Conservation (phyloP, 202 grass and related monocot genomes). For the Cymbopogon flexuosus region DNA sequence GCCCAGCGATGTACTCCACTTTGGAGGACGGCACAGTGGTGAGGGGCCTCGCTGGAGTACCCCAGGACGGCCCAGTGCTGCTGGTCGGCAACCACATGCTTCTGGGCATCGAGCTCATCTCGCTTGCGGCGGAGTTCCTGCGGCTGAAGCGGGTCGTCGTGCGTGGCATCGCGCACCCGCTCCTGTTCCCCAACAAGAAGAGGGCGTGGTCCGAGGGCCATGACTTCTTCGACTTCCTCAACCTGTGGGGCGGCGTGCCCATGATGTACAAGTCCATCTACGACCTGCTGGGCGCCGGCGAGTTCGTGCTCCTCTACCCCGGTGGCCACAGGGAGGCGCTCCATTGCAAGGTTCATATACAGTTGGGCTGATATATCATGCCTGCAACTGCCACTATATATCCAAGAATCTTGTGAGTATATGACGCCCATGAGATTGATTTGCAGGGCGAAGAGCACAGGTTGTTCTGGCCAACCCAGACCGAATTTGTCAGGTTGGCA, state of each 20-base stretch:
- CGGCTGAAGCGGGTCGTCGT: constrained; percentile 39
- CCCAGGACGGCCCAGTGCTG: constrained; percentile 50
- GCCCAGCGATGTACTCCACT: constrained; percentile 64
- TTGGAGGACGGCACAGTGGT: constrained; percentile 45
- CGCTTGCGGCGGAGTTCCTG: constrained; percentile 47
- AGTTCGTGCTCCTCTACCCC: constrained; percentile 66
- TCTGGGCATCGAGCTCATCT: constrained; percentile 59
- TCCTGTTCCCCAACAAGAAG: constrained; percentile 43
- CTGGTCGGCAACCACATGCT: constrained; percentile 79
- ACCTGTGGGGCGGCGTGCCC: constrained; percentile 56
- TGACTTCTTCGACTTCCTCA: constrained; percentile 61
- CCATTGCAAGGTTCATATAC: constrained; percentile 52
- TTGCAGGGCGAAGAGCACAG: constrained; percentile 57
- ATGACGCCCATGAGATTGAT: background rate
- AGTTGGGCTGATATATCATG: background rate
- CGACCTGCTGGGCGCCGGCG: constrained; percentile 41
- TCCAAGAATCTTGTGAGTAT: background rate
- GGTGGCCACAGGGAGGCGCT: constrained; percentile 58
- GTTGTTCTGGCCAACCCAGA: constrained; percentile 50
- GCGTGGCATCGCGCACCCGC: constrained; percentile 52
- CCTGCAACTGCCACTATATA: background rate
- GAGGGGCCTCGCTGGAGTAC: constrained; percentile 44
- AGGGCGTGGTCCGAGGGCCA: constrained; percentile 43
- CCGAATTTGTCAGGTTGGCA: constrained; percentile 64
- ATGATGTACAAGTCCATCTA: constrained; percentile 46